Evolutionary conservation across 306 rosid genomes (phyloP), one percentile per base, ranked within the genome.

Genomic region (Trichosanthes cucumerina): DNA sequence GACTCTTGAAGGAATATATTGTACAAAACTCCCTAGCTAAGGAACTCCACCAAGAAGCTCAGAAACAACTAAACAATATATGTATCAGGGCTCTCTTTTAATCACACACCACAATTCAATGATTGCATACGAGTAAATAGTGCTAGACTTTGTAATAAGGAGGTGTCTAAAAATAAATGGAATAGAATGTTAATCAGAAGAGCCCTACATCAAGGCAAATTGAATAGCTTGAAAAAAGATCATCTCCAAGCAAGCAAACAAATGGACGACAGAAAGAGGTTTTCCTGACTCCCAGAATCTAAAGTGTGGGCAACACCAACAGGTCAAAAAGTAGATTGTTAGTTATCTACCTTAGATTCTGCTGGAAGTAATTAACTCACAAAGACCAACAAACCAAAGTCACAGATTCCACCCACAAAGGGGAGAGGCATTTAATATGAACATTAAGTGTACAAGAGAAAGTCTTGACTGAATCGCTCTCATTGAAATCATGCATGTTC

Each of bases 21-120:
- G 47, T 4, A 38, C 74, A 66, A 66, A 65, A 66, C 50, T 38
- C 7, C 28, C 18, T 19, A 38, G 31, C 49, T n/a, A 66, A 69
- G 75, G 21, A 69, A 69, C 52, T 41, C 54, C 54, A 69, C 50
- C 75, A 41, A 43, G 54, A 21, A 69, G 75, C 75, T 69, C 19
- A 69, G n/a, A 41, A 43, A 66, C 50, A 66, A 69, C 75, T 69
- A 4, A 69, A 43, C 34, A 12, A 69, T 21, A 43, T 46, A 46
- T 71, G 58, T 71, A 14, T 13, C 53, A 14, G n/a, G 77, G 58
- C 23, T 71, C 53, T 46, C 23, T 64, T 64, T 33, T 31, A 16
- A 34, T 64, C 24, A 44, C 24, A 44, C 41, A 47, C 77, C 50
- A 46, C 58, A 71, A 26, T 71, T 7, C 56, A 13, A 64, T 33